Conservation (phyloP, 1,284 basidiomycete genomes). For the Melampsora americana region DNA sequence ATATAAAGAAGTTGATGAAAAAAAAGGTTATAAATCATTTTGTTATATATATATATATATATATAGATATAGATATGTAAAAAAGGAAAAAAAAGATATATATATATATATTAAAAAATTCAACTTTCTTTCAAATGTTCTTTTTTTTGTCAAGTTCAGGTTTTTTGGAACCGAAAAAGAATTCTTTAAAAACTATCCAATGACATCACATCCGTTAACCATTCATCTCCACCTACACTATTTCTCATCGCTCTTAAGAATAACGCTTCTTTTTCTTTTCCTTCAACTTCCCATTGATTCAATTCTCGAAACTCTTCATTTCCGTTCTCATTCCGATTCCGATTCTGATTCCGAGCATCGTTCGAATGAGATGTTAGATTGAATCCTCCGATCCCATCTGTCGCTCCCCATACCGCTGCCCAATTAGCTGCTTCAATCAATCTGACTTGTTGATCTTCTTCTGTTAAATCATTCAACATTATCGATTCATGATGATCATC, state of each 20-base stretch:
- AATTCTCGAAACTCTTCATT: not conserved
- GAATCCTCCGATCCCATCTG: slow-evolving; percentile 35
- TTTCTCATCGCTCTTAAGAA: slow-evolving; percentile 35
- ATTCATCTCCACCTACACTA: slow-evolving; percentile 34
- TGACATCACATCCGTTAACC: slow-evolving; percentile 40
- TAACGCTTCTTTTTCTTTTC: slow-evolving; percentile 12
- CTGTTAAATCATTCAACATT: slow-evolving; percentile 18
- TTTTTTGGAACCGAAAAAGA: too few species aligned
- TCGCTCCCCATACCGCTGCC: slow-evolving; percentile 40
- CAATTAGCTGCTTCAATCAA: slow-evolving; percentile 40
- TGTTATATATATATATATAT: not conserved
- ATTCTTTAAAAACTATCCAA: slow-evolving; percentile 13
- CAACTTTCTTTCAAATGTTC: too few species aligned
- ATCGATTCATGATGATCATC: too few species aligned
- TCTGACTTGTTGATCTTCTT: slow-evolving; percentile 33
- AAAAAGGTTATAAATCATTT: too few species aligned
- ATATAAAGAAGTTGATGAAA: too few species aligned
- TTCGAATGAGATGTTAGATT: not conserved
- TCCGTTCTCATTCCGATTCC: slow-evolving; percentile 3
- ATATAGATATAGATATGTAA: too few species aligned
- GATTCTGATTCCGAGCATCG: not conserved
- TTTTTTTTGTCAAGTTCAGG: too few species aligned
- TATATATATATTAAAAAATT: too few species aligned
- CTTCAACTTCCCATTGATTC: slow-evolving; percentile 18
- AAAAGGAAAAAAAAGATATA: slow-evolving; percentile 1